Evolutionary conservation across 2,329 filamentous ascomycete genomes (phyloP), one percentile per base, ranked within the genome.

Genomic region (Trichophyton mentagrophytes): DNA sequence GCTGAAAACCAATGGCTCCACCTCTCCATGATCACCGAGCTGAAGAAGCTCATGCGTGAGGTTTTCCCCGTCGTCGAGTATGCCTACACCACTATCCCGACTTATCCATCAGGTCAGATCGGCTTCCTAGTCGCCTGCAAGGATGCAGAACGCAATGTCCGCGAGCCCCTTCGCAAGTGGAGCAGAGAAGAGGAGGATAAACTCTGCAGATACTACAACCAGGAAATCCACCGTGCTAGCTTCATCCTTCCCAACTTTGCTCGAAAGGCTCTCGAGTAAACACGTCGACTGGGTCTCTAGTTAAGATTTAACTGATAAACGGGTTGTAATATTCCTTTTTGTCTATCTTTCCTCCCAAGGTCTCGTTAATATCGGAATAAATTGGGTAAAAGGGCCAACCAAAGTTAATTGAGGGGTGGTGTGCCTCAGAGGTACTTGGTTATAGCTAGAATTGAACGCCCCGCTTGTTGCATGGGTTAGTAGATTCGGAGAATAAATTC

Each of bases 71-170:
- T 89, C 65, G 93, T 88, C 75, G 93, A 99, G 80, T 99, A 97
- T 80, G 93, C 89, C 69, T 99, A 96, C 84, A 97, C 77, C 72
- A 97, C 92, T 70, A 99, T 99, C 77, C 93, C 93, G 63, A 99
- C 93, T 73, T 99, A 99, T 82, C 93, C 93, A 67, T 95, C 90
- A 61, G 93, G 93, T 74, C 93, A 99, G 81, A 99, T 99, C 72
- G 93, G 93, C 74, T 99, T 99, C 86, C 96, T 99, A 91, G 89
- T 99, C 73, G 97, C 93, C 86, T 89, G 83, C 86, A 97, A 99
- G 85, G 92, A 97, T 74, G 80, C 85, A 74, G 85, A 78, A 72
- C 84, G 86, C 75, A 83, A 99, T 77, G 83, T 97, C 73, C 89
- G 83, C 76, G 88, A 86, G 77, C 93, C 93, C 60, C 72, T 96